phyloP scores from a whole-genome alignment of 208 protist species.

The Tritrichomonas musculus region DNA sequence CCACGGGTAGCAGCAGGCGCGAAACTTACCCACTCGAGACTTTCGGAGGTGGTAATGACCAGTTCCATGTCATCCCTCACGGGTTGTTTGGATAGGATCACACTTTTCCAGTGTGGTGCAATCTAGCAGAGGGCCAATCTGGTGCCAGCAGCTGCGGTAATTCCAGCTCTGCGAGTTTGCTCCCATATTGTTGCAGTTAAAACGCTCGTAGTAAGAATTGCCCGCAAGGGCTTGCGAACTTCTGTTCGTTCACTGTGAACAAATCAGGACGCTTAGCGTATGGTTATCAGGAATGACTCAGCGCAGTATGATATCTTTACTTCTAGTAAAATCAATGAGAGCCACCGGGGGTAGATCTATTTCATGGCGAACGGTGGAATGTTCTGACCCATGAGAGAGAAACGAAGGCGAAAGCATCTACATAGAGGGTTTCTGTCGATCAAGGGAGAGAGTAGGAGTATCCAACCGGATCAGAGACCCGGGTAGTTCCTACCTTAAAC shows the following conservation, averaged over 20 bases:
- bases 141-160: slow-evolving; percentile 45
- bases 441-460: slow-evolving; percentile 71
- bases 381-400: slow-evolving; percentile 62
- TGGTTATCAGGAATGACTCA: neutral
- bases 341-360: slow-evolving; percentile 56
- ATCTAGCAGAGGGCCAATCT: slow-evolving; percentile 34
- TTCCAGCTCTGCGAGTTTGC: slow-evolving; percentile 42
- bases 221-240: neutral
- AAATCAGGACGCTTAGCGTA: neutral
- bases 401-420: slow-evolving; percentile 67
- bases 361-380: slow-evolving; percentile 66
- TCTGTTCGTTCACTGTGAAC: no score
- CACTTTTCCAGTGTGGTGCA: neutral
- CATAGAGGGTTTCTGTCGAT: slow-evolving; percentile 64
- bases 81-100: neutral
- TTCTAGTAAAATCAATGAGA: neutral
- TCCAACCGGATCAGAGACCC: slow-evolving; percentile 70
- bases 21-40: slow-evolving; percentile 1
- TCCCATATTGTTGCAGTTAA: slow-evolving; percentile 44
- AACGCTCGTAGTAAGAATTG: slow-evolving; percentile 33
- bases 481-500: slow-evolving; percentile 70
- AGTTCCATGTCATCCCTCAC: neutral
- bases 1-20: slow-evolving; percentile 5
- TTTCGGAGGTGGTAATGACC: neutral
- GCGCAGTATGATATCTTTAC: neutral